A percentile compares a stretch with the other conserved stretches of the same genome.
These are phyloP conservation scores for Pyrus pyrifolia DNA, from an alignment of 306 rosid species.

Conservation along the genomic window DNA sequence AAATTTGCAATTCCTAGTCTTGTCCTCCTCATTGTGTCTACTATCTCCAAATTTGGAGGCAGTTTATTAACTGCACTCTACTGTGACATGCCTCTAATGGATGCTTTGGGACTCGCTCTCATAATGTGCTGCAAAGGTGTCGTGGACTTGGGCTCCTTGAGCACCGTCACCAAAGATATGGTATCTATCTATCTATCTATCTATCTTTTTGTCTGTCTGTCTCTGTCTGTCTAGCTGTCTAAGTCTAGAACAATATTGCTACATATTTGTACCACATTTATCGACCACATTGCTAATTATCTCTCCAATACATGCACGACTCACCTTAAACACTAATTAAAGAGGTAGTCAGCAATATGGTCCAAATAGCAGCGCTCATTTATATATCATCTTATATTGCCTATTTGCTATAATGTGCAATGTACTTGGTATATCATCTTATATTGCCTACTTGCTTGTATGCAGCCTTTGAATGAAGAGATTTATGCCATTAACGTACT, in stretches of 20 bases:
- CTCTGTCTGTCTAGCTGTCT: rapidly evolving
- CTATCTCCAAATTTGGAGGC: conserved; percentile 37
- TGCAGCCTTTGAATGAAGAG: neutral
- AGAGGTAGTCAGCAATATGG: no score
- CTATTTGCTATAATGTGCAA: neutral
- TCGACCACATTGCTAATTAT: no score
- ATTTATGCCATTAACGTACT: neutral
- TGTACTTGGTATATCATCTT: no score
- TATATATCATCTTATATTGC: no score
- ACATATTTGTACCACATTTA: no score
- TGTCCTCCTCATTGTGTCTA: conserved; percentile 27
- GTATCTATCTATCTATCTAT: no score
- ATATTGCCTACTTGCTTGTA: neutral
- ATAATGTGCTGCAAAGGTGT: conserved; percentile 68
- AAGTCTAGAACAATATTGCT: no score
- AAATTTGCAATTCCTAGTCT: neutral
- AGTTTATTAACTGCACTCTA: conserved; percentile 46
- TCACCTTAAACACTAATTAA: no score
- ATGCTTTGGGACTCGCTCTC: conserved; percentile 55
- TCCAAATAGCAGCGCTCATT: no score
- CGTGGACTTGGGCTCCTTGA: conserved; percentile 32
- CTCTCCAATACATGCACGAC: no score
- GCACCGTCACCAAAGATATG: neutral
- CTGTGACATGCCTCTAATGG: conserved; percentile 50
- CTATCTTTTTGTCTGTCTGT: no score